These are phyloP conservation scores for Cryptococcus floricola DNA, from an alignment of 1,284 basidiomycete genomes.

Conservation along the genomic window DNA sequence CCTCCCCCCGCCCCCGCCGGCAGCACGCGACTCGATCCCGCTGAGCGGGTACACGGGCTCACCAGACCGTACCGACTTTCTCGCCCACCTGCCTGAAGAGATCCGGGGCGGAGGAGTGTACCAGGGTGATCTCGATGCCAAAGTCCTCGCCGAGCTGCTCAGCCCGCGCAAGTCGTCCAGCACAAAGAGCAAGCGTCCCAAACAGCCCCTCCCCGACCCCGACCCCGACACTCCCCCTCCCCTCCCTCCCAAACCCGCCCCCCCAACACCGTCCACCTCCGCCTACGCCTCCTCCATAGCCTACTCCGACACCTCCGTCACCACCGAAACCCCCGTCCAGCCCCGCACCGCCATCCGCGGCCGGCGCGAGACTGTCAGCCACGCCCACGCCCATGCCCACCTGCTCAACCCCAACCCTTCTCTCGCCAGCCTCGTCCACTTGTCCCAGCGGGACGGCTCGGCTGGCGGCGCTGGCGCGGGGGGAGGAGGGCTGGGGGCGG, in stretches of 20 bases:
- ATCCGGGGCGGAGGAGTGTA: not conserved
- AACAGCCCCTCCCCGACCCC: no score
- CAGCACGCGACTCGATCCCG: not conserved
- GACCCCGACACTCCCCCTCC: no score
- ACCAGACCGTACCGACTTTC: not conserved
- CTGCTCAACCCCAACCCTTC: not conserved
- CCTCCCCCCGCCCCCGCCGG: no score
- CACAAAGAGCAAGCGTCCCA: not conserved
- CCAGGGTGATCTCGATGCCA: not conserved
- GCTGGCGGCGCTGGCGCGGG: no score
- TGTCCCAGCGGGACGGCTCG: no score
- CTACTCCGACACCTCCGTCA: not conserved
- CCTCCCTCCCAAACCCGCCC: no score
- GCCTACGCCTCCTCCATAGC: not conserved
- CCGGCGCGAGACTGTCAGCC: not conserved
- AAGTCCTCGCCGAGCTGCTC: not conserved
- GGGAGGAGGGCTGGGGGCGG: no score
- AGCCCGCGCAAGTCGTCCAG: not conserved
- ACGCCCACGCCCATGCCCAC: not conserved
- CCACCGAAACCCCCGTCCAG: not conserved
- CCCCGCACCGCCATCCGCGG: not conserved
- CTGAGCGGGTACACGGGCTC: not conserved
- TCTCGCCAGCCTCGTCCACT: not conserved
- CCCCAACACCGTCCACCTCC: no score
- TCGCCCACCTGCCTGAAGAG: not conserved